Evolutionary conservation across 305 asterid species (phyloP), one percentile per base, ranked within the genome.

Genomic region (Ajuga reptans): DNA sequence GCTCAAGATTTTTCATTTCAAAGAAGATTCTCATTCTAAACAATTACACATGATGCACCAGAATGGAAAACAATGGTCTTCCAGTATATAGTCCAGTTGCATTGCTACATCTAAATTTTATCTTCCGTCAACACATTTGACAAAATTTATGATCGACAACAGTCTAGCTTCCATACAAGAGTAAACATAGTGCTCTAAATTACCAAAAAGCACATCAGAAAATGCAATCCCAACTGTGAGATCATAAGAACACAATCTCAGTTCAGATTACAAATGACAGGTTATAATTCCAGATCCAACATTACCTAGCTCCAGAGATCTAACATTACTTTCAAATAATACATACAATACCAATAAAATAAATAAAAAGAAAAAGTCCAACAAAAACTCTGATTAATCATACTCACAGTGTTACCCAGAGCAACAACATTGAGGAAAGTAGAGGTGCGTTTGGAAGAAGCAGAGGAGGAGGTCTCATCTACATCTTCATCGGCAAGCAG

Each of bases 361-460:
- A 34, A 50, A 68, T 43, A 51, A 36, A 65, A 54, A 9, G 11
- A 72, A 12, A 9, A 34, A 43, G 63, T 64, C 55, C 18, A 33
- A 24, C 51, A 74, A 75, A n/a, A 18, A 53, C 57, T 63, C 43
- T 14, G 60, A 63, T 56, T 45, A 66, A 65, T 37, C 64, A 57
- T 61, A 75, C 88, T 81, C 81, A 93, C 99, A 75, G 93, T 91
- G 85, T 84, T 87, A n/a, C 99, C 99, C 39, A 93, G 89, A 66
- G 96, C 97, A 76, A 89, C 99, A 65, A 89, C 96, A 83, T 93
- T 89, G 82, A 90, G 97, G 72, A 93, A 93, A 77, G 96, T 85
- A 64, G 97, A 85, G 9, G 90, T 53, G 51, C 97, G 96, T 75
- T 69, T 90, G 52, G 98, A 81, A 29, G 92, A 80, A 15, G 83